Percentiles rank a stretch among this genome's conserved stretches.
phyloP scores from a whole-genome alignment of 75 land plant genomes.

The Pseudotsuga menziesii region DNA sequence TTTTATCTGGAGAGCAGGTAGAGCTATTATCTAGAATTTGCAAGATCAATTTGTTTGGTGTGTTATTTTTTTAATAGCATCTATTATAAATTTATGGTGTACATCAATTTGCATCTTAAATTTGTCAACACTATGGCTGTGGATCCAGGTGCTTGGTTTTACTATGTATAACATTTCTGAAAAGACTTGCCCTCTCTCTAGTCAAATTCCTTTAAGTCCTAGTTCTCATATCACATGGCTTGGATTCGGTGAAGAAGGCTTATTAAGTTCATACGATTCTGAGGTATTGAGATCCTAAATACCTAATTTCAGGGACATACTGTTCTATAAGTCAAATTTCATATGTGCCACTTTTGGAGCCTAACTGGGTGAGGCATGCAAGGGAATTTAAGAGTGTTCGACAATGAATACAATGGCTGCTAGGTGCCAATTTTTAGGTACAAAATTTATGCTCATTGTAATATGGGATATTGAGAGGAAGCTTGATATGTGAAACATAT shows the following conservation, averaged over 20 bases:
- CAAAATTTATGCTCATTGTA: neutral
- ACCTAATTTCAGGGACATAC: neutral
- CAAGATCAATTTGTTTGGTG: too few relatives aligned
- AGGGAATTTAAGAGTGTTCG: conserved; percentile 75
- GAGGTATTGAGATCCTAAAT: conserved; percentile 37
- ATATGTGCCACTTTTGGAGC: neutral
- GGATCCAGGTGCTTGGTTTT: conserved; percentile 63
- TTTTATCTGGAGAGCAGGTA: too few relatives aligned
- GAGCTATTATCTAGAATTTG: too few relatives aligned
- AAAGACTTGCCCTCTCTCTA: conserved; percentile 33
- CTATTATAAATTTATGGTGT: too few relatives aligned
- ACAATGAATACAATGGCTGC: conserved; percentile 63
- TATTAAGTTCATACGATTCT: conserved; percentile 80
- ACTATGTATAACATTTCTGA: conserved; percentile 52
- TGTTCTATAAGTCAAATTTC: neutral
- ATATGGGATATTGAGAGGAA: neutral
- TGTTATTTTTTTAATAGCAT: too few relatives aligned
- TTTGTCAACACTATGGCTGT: too few relatives aligned
- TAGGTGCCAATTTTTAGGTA: conserved; percentile 97
- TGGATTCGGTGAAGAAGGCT: conserved; percentile 94
- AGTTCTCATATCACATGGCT: conserved; percentile 80
- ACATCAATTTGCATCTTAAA: too few relatives aligned
- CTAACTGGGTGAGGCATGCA: conserved; percentile 17
- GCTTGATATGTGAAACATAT: neutral
- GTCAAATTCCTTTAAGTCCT: conserved; percentile 75